Conservation (phyloP, 139 green algal species). For the Axilococcus clingmanii region DNA sequence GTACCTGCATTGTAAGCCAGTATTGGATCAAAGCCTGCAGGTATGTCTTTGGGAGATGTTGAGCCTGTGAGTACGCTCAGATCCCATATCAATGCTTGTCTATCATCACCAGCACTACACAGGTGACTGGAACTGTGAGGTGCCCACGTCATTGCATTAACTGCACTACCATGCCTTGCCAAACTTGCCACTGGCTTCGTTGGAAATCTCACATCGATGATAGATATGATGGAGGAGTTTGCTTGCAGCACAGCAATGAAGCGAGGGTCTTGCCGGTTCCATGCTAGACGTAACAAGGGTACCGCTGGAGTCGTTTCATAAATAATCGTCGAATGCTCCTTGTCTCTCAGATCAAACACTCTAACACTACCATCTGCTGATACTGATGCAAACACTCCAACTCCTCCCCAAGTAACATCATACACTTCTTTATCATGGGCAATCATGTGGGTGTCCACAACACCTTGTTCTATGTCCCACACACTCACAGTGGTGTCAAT, state of each 20-base stretch:
- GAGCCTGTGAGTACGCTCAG: constrained; percentile 27
- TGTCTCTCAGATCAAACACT: constrained; percentile 94
- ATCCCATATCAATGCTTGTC: constrained; percentile 92
- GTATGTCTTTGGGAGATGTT: not conserved
- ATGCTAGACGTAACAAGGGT: constrained; percentile 85
- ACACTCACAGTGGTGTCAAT: constrained; percentile 97
- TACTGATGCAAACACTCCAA: constrained; percentile 90
- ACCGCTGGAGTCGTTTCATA: constrained; percentile 80
- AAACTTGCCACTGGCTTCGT: constrained; percentile 87
- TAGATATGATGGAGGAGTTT: constrained; percentile 43
- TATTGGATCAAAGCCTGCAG: constrained; percentile 77
- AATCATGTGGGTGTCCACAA: constrained; percentile 89
- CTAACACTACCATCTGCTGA: constrained; percentile 89
- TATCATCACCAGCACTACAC: constrained; percentile 76
- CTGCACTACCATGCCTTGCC: constrained; percentile 55
- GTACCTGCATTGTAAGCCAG: constrained; percentile 82
- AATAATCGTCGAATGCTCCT: constrained; percentile 96
- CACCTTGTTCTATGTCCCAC: constrained; percentile 88
- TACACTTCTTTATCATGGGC: constrained; percentile 93
- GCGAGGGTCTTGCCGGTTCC: constrained; percentile 95
- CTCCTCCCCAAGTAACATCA: constrained; percentile 93
- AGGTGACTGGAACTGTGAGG: constrained; percentile 87
- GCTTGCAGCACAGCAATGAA: constrained; percentile 82
- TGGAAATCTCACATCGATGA: constrained; percentile 89
- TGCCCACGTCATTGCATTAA: constrained; percentile 90